Evolutionary conservation across 2,329 filamentous ascomycete species (phyloP).

Genomic region (Ophiostoma tasmaniense): DNA sequence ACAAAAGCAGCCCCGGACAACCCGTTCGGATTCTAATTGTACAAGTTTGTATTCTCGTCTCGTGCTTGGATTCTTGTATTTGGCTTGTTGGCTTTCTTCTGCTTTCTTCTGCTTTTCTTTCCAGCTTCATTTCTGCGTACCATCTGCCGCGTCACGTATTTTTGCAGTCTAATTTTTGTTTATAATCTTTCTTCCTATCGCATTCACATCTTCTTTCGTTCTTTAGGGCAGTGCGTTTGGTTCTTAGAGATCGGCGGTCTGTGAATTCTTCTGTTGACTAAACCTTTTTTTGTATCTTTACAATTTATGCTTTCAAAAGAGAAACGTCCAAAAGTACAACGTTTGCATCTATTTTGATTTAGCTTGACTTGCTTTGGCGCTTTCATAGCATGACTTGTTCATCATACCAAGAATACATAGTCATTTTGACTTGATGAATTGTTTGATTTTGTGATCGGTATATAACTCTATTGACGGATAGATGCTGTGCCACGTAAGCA

Average conservation of each 20-base stretch:
- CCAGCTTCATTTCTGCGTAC: neutral
- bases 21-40: slow-evolving; percentile 26
- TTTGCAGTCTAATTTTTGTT: slow-evolving; percentile 1
- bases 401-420: no score
- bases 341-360: neutral
- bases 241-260: neutral
- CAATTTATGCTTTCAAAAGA: neutral
- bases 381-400: no score
- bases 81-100: neutral
- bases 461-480: neutral
- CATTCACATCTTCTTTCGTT: neutral
- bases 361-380: neutral
- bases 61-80: neutral
- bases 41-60: neutral
- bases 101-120: neutral
- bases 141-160: neutral
- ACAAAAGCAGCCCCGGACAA: slow-evolving; percentile 26
- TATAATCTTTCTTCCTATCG: neutral
- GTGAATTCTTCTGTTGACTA: neutral
- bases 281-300: neutral
- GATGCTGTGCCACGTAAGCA: neutral
- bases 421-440: no score
- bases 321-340: neutral
- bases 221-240: neutral
- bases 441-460: neutral